phyloP scores from a whole-genome alignment of 1,284 basidiomycete genomes.

The Wolfiporia cocos region DNA sequence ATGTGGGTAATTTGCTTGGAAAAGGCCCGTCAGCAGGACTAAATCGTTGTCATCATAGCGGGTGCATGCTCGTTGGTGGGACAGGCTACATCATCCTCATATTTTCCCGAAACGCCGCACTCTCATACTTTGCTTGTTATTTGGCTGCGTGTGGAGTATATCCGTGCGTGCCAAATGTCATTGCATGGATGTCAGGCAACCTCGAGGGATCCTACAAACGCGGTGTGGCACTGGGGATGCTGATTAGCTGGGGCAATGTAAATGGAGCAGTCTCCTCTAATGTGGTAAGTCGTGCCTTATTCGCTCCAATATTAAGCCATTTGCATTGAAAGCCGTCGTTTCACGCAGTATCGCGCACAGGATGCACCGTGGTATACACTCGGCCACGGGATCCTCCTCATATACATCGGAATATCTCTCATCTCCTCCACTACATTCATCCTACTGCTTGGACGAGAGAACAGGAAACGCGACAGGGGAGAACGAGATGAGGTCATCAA shows the following conservation, averaged over 20 bases:
- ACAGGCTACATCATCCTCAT: conserved; percentile 71
- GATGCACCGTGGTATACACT: conserved; percentile 40
- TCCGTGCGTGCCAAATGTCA: conserved; percentile 63
- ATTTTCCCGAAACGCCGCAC: conserved; percentile 49
- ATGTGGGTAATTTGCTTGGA: conserved; percentile 36
- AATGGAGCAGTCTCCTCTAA: conserved; percentile 42
- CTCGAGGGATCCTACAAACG: conserved; percentile 53
- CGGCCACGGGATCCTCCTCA: conserved; percentile 44
- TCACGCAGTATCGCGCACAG: conserved; percentile 16
- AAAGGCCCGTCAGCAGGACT: not conserved
- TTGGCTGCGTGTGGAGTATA: conserved; percentile 70
- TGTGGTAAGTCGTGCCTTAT: conserved; percentile 38
- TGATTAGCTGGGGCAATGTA: conserved; percentile 37
- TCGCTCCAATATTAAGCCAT: too few species aligned
- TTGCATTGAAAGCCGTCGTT: not conserved
- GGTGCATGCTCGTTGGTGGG: conserved; percentile 18
- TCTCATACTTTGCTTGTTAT: conserved; percentile 68
- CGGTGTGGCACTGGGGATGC: conserved; percentile 35
- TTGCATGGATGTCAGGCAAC: conserved; percentile 69
- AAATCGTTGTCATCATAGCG: not conserved
- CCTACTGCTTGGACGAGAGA: conserved; percentile 33
- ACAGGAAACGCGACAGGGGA: conserved; percentile 37
- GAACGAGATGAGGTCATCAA: conserved; percentile 41
- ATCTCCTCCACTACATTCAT: conserved; percentile 33
- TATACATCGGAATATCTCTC: conserved; percentile 42